phyloP scores from a whole-genome alignment of 2,329 filamentous ascomycete genomes.

The Chaetomium sp. region DNA sequence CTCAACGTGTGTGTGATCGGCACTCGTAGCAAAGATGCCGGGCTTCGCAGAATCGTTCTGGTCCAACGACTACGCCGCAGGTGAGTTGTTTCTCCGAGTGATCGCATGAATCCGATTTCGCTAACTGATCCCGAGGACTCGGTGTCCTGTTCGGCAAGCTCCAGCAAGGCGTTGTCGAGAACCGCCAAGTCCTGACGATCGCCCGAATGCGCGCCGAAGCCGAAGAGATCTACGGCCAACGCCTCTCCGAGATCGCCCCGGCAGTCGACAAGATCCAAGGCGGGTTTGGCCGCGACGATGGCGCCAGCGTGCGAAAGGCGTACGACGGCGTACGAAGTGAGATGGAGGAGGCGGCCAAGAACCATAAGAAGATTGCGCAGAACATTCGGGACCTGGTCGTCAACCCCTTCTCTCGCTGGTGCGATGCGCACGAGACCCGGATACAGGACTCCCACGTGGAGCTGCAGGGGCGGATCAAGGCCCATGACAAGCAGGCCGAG shows the following conservation, averaged over 20 bases:
- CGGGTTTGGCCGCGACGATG: conserved; percentile 89
- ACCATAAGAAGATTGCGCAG: conserved; percentile 92
- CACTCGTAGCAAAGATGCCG: conserved; percentile 62
- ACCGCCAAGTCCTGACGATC: conserved; percentile 89
- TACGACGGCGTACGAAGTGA: conserved; percentile 91
- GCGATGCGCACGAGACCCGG: conserved; percentile 87
- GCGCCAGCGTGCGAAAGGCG: conserved; percentile 93
- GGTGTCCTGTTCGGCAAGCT: conserved; percentile 95
- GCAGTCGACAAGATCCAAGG: conserved; percentile 78
- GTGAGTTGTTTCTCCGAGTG: conserved; percentile 48
- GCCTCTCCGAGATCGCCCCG: conserved; percentile 78
- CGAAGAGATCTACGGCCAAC: conserved; percentile 84
- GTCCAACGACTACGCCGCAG: conserved; percentile 96
- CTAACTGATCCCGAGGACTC: conserved; percentile 57
- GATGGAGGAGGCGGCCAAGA: conserved; percentile 88
- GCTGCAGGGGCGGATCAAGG: conserved; percentile 85
- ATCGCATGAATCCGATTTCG: conserved; percentile 24
- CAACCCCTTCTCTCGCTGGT: conserved; percentile 92
- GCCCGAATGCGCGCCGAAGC: conserved; percentile 94
- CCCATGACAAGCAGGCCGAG: conserved; percentile 90
- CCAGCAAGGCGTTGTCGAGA: conserved; percentile 92
- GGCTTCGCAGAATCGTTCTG: conserved; percentile 96
- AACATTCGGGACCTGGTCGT: conserved; percentile 96
- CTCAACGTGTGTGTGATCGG: conserved; percentile 17
- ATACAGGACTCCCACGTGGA: conserved; percentile 95